Evolutionary conservation across 352 stramenopile genomes (phyloP), one percentile per base, ranked within the genome.

Genomic region (Blastocystis sp.): DNA sequence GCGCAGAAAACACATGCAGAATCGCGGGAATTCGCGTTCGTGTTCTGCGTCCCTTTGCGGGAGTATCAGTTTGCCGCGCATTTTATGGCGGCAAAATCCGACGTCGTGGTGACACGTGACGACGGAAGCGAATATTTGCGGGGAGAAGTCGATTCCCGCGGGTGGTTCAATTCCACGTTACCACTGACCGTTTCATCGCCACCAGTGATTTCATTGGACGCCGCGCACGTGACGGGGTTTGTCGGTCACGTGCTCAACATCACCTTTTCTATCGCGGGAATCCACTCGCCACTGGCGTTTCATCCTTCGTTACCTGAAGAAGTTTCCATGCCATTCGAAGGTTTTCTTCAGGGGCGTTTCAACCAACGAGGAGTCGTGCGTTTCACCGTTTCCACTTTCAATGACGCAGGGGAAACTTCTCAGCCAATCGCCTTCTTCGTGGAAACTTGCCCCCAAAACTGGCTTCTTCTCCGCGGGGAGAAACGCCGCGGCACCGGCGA

Each of bases 161-260:
- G 3, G 11, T 76, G 64, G 64, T 76, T 76, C 40, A 76, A 76
- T 44, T 54, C 64, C 14, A 76, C 64, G 27, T 32, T 54, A 16
- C 1, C 51, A 34, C 51, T 76, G 64, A 27, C 27, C 18, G 24
- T 32, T 18, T 54, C 4, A 34, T 4, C 1, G 64, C 11, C 3
- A 14, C 64, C 38, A 24, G 7, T n/a, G 0, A 0, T 76, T 27
- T 32, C 1, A 6, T 32, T 34, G 21, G 8, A 4, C 1, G 21
- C 34, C 14, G 38, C 64, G 14, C 9, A 1, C n/a, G n/a, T 4
- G 18, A 42, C n/a, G n/a, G n/a, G n/a, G n/a, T n/a, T n/a, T n/a
- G n/a, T n/a, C n/a, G n/a, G n/a, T n/a, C n/a, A n/a, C n/a, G n/a
- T n/a, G n/a, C n/a, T n/a, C n/a, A n/a, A n/a, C n/a, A n/a, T n/a